These are phyloP conservation scores for Zoysia matrella DNA, from an alignment of 202 grass and related monocot genomes.

Conservation along the genomic window DNA sequence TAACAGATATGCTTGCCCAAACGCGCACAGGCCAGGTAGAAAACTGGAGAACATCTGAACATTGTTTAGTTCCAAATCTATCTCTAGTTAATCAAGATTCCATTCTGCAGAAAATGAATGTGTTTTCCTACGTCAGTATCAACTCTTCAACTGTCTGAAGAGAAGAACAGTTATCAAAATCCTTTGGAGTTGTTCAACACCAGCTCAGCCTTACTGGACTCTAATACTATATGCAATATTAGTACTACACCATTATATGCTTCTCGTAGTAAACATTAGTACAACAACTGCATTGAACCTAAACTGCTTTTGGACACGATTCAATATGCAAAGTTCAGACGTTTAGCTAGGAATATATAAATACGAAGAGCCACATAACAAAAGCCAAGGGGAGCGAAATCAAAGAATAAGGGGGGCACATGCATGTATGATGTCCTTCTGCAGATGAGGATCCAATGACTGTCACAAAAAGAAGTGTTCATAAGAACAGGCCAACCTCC, in stretches of 20 bases:
- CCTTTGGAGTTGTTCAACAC: slow-evolving; percentile 29
- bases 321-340: slow-evolving; percentile 15
- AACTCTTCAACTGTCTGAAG: not conserved
- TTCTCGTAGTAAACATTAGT: not conserved
- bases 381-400: slow-evolving; percentile 37
- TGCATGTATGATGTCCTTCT: slow-evolving; percentile 27
- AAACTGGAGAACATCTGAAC: slow-evolving; percentile 31
- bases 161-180: slow-evolving; percentile 31
- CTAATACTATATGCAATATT: slow-evolving; percentile 12
- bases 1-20: slow-evolving; percentile 20
- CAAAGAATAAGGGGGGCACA: slow-evolving; percentile 42
- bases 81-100: slow-evolving; percentile 33
- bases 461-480: slow-evolving; percentile 42
- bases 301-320: slow-evolving; percentile 42
- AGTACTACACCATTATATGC: not conserved
- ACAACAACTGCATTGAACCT: slow-evolving; percentile 38
- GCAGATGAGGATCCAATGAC: slow-evolving; percentile 57
- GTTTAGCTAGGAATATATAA: slow-evolving; percentile 26
- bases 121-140: slow-evolving; percentile 14
- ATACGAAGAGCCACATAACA: slow-evolving; percentile 26
- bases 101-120: slow-evolving; percentile 37
- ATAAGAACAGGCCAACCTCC: slow-evolving; percentile 45
- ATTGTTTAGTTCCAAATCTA: slow-evolving; percentile 34
- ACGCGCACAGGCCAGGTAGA: slow-evolving; percentile 20
- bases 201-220: not conserved